phyloP scores from a whole-genome alignment of 2,329 filamentous ascomycete genomes.

The Aspergillus pseudotamarii region DNA sequence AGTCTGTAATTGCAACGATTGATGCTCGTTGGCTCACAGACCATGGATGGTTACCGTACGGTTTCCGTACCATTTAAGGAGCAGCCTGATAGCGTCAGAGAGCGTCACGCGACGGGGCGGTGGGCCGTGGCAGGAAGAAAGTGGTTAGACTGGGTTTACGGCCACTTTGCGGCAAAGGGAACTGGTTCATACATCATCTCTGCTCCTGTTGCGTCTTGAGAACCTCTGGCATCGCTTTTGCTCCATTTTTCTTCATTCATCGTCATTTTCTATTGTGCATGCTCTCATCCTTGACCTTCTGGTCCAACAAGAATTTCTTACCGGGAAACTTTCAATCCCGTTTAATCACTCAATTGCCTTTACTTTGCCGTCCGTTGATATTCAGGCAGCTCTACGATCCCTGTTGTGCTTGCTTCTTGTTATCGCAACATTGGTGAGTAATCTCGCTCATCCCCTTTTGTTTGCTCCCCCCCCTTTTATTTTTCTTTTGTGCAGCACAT shows the following conservation, averaged over 20 bases:
- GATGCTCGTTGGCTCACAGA: constrained; percentile 24
- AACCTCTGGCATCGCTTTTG: constrained; percentile 3
- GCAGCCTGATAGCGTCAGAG: constrained; percentile 31
- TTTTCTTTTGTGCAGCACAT: neutral
- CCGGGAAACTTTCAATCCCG: neutral
- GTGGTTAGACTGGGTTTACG: constrained; percentile 25
- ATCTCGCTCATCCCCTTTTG: neutral
- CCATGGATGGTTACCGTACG: constrained; percentile 25
- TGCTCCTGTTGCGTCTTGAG: constrained; percentile 7
- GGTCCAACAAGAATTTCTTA: constrained; percentile 6
- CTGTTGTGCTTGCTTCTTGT: neutral
- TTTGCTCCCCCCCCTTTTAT: neutral
- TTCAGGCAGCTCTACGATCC: neutral
- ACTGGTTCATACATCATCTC: constrained; percentile 36
- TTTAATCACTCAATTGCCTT: constrained; percentile 1
- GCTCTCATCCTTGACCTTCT: constrained; percentile 7
- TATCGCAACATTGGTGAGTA: constrained; percentile 1
- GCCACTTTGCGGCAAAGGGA: constrained; percentile 17
- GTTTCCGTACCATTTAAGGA: constrained; percentile 17
- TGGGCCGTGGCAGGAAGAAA: constrained; percentile 38
- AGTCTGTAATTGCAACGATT: constrained; percentile 23
- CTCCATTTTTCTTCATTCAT: neutral
- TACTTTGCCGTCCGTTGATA: neutral
- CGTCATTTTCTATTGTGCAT: constrained; percentile 14
- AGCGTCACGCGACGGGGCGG: constrained; percentile 37